phyloP scores from a whole-genome alignment of 306 rosid genomes.

The Fragaria ananassa region DNA sequence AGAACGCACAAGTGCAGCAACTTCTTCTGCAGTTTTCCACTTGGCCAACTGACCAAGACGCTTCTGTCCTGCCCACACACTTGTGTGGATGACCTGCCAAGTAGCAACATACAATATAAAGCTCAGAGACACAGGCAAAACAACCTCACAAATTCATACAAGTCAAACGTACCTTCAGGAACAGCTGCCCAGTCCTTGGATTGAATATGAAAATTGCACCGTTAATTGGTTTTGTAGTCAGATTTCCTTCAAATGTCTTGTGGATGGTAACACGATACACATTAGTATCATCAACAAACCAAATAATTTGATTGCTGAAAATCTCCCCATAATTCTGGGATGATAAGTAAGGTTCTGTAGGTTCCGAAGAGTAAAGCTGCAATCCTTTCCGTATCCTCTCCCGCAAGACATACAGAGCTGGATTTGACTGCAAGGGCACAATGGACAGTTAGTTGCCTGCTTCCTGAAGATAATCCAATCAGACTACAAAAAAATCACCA shows the following conservation, averaged over 20 bases:
- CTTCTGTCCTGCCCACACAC: slow-evolving; percentile 99
- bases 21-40: slow-evolving; percentile 99
- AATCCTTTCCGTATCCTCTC: slow-evolving; percentile 97
- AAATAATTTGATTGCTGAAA: slow-evolving; percentile 95
- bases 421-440: slow-evolving; percentile 80
- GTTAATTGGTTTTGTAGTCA: slow-evolving; percentile 95
- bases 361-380: slow-evolving; percentile 98
- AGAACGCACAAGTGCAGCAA: slow-evolving; percentile 98
- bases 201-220: slow-evolving; percentile 96
- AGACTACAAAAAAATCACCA: not conserved
- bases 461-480: not conserved
- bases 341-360: slow-evolving; percentile 95
- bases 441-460: slow-evolving; percentile 24
- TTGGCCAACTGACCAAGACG: slow-evolving; percentile 99
- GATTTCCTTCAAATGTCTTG: slow-evolving; percentile 98
- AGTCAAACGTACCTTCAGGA: slow-evolving; percentile 65
- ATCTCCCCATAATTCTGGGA: slow-evolving; percentile 99
- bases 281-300: slow-evolving; percentile 99
- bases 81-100: slow-evolving; percentile 90
- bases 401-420: slow-evolving; percentile 95
- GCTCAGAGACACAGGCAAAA: not conserved
- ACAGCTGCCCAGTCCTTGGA: slow-evolving; percentile 97
- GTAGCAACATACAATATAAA: slow-evolving; percentile 10
- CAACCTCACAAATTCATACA: not conserved
- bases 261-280: slow-evolving; percentile 98